Percentiles rank a stretch among this genome's conserved stretches.
Conservation (phyloP, 768 basidiomycete species). For the Boletellus emodensis region DNA sequence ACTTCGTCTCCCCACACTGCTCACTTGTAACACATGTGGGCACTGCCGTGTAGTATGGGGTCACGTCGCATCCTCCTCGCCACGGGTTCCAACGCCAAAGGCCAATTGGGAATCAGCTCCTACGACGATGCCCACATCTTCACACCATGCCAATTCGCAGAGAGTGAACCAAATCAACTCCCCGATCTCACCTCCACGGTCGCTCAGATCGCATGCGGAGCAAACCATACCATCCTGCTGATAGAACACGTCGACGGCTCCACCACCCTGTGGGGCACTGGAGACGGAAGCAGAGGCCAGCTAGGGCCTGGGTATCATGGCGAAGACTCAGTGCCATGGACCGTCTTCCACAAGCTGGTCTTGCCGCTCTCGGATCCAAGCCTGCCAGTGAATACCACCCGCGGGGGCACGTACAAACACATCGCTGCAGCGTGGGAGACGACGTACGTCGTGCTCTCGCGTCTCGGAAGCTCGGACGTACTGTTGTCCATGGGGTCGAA, state of each 20-base stretch:
- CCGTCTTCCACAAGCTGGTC: conserved; percentile 48
- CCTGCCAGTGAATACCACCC: not conserved
- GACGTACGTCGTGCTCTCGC: conserved; percentile 62
- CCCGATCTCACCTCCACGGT: conserved; percentile 32
- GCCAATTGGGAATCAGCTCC: conserved; percentile 42
- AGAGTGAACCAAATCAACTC: conserved; percentile 16
- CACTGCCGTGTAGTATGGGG: not conserved
- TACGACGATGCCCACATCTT: conserved; percentile 40
- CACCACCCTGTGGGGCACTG: conserved; percentile 66
- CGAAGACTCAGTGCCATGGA: conserved; percentile 10
- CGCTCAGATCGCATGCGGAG: conserved; percentile 58
- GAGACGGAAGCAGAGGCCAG: conserved; percentile 69
- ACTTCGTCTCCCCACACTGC: no score
- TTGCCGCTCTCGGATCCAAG: conserved; percentile 32
- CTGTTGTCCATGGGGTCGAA: conserved; percentile 79
- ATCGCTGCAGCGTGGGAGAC: conserved; percentile 83
- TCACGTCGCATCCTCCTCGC: conserved; percentile 28
- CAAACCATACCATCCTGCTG: conserved; percentile 76
- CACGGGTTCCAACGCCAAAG: conserved; percentile 48
- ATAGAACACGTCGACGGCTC: conserved; percentile 35
- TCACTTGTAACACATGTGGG: no score
- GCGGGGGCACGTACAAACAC: conserved; percentile 41
- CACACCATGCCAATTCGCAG: conserved; percentile 34
- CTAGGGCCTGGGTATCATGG: conserved; percentile 45
- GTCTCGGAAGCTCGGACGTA: conserved; percentile 40